Evolutionary conservation across 345 rosid genomes (phyloP), one percentile per base, ranked within the genome.

Genomic region (Acer campestre): DNA sequence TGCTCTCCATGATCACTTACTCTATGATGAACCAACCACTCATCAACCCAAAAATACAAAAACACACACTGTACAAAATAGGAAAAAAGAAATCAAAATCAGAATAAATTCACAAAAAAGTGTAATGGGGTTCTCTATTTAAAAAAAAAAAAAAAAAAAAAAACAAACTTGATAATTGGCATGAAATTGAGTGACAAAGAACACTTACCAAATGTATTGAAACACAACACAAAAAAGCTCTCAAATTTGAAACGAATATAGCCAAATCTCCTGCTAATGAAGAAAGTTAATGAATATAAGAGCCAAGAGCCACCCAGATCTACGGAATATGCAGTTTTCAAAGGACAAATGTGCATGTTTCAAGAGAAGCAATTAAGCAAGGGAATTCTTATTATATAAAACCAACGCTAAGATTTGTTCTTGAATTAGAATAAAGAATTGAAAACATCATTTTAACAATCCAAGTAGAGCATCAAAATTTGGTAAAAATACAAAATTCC

Each of bases 1-100:
- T 91, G 69, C 68, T 75, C 88, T 89, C 89, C 92, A 88, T 88
- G 17, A 31, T 71, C 73, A 48, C 77, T 51, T 64, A 25, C 77
- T 74, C 62, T 59, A 59, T 65, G 18, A 74, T 27, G 70, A 79
- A 8, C 79, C 55, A 79, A 11, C 10, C 78, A 56, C 56, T 67
- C 7, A 25, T 59, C 44, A 27, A 31, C 40, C 25, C 6, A 67
- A 53, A 53, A 10, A 55, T 40, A 25, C 38, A 42, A 8, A 56
- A 0, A 61, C 25, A 14, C 40, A 42, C 40, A 8, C 59, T n/a
- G n/a, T 31, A 46, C 3, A 58, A 58, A n/a, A 55, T 2, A 58
- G 20, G 20, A 18, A 58, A 5, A 58, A 58, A n/a, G 62, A 58
- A 58, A n/a, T 20, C 22, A 58, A 20, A 58, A 9, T 58, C 11